Conservation (phyloP, 371 early-diverging fungal genomes). For the Syncephalastrum racemosum region DNA sequence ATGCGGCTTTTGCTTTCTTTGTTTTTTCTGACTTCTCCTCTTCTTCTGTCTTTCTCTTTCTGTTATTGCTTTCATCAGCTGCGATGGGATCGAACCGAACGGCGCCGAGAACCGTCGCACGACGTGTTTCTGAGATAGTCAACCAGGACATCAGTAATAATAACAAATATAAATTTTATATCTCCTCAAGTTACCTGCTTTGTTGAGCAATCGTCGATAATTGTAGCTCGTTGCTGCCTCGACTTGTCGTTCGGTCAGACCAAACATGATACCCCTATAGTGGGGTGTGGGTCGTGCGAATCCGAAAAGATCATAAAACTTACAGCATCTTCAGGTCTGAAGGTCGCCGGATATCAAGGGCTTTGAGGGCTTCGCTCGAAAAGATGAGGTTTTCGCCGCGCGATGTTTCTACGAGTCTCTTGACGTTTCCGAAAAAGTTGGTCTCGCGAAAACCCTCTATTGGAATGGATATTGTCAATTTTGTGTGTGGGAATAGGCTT, state of each 20-base stretch:
- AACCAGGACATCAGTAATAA: neutral
- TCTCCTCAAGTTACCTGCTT: conserved; percentile 30
- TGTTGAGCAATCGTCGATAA: conserved; percentile 31
- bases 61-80: conserved; percentile 25
- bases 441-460: conserved; percentile 45
- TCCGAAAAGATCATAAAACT: conserved; percentile 20
- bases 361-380: conserved; percentile 74
- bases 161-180: neutral
- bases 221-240: conserved; percentile 33
- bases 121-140: conserved; percentile 56
- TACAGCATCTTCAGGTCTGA: conserved; percentile 87
- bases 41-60: conserved; percentile 21
- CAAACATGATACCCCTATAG: conserved; percentile 37
- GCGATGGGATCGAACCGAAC: conserved; percentile 41
- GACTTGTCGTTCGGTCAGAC: conserved; percentile 37
- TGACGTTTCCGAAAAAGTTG: conserved; percentile 71
- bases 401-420: conserved; percentile 75
- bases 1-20: conserved; percentile 18
- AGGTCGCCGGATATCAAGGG: conserved; percentile 81
- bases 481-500: too few relatives aligned
- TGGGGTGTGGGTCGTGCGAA: too few relatives aligned
- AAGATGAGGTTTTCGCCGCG: conserved; percentile 89
- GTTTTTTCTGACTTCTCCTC: conserved; percentile 15
- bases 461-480: conserved; percentile 40
- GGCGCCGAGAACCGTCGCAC: conserved; percentile 52